phyloP scores from a whole-genome alignment of 805 yeast genomes.

The Hemisphaericaspora nanyangensis region DNA sequence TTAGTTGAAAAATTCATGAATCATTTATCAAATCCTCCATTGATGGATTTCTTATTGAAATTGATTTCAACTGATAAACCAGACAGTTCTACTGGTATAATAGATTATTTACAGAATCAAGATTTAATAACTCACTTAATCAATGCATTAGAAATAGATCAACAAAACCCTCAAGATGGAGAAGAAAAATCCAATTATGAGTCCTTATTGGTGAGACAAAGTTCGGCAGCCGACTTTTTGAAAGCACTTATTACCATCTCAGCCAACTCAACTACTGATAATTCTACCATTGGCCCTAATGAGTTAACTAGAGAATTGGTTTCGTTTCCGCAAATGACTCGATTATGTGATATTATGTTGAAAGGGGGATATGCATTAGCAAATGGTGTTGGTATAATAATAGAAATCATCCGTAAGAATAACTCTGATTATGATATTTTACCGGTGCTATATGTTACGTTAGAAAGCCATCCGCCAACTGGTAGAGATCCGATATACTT shows the following conservation, averaged over 20 bases:
- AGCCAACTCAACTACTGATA: conserved; percentile 44
- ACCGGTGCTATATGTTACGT: conserved; percentile 41
- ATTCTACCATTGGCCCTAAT: conserved; percentile 44
- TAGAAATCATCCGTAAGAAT: conserved; percentile 43
- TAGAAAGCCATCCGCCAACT: conserved; percentile 45
- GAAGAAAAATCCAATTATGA: conserved; percentile 16
- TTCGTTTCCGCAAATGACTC: conserved; percentile 31
- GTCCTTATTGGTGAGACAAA: conserved; percentile 26
- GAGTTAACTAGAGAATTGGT: conserved; percentile 44
- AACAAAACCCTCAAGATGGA: conserved; percentile 3
- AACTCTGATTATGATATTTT: conserved; percentile 44
- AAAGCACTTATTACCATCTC: conserved; percentile 44
- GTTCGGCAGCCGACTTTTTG: conserved; percentile 43
- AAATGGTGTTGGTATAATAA: conserved; percentile 47
- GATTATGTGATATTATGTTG: conserved; percentile 37
- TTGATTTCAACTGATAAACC: conserved; percentile 45
- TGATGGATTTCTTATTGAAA: conserved; percentile 43
- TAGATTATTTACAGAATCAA: conserved; percentile 42
- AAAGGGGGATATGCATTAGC: conserved; percentile 45
- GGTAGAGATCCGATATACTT: conserved; percentile 46
- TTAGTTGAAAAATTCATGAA: conserved; percentile 40
- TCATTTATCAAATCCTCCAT: conserved; percentile 43
- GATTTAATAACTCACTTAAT: conserved; percentile 32
- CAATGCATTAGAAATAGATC: conserved; percentile 25
- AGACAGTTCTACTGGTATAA: conserved; percentile 44